These are phyloP conservation scores for Aspergillus transmontanensis DNA, from an alignment of 2,329 filamentous ascomycete species.

Conservation along the genomic window DNA sequence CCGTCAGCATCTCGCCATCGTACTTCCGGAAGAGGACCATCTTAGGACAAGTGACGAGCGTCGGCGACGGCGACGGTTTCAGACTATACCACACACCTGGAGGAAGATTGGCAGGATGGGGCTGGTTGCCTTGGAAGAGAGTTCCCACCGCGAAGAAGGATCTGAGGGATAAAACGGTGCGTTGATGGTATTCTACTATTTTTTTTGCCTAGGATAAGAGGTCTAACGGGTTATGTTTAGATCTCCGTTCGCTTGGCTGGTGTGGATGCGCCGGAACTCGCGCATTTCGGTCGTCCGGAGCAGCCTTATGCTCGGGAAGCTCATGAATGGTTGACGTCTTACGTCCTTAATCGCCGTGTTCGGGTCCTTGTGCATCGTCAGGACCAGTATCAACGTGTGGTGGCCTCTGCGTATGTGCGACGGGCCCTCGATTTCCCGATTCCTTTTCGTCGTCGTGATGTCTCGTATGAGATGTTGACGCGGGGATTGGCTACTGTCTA, in stretches of 20 bases:
- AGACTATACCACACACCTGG: conserved; percentile 92
- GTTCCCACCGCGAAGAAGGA: conserved; percentile 70
- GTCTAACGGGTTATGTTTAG: conserved; percentile 34
- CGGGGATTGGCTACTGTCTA: conserved; percentile 86
- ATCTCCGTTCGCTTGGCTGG: conserved; percentile 89
- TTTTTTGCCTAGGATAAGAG: background rate
- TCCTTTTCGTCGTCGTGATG: conserved; percentile 67
- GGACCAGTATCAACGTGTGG: conserved; percentile 91
- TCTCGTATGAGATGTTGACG: conserved; percentile 87
- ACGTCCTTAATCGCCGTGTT: conserved; percentile 72
- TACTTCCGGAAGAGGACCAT: conserved; percentile 76
- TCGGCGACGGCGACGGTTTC: conserved; percentile 96
- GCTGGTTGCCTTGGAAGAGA: conserved; percentile 74
- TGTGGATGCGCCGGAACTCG: conserved; percentile 87
- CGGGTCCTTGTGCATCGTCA: conserved; percentile 79
- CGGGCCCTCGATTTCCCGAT: conserved; percentile 45
- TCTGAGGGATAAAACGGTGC: conserved; percentile 76
- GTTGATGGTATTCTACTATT: conserved; percentile 21
- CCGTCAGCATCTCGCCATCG: conserved; percentile 71
- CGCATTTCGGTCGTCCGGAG: conserved; percentile 86
- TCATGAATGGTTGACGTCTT: conserved; percentile 73
- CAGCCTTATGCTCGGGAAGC: conserved; percentile 86
- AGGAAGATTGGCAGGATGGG: conserved; percentile 85
- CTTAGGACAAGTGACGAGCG: conserved; percentile 84
- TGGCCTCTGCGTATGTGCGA: conserved; percentile 80